Evolutionary conservation across 2,329 filamentous ascomycete genomes (phyloP).

Genomic region (Hypoxylon sp.): DNA sequence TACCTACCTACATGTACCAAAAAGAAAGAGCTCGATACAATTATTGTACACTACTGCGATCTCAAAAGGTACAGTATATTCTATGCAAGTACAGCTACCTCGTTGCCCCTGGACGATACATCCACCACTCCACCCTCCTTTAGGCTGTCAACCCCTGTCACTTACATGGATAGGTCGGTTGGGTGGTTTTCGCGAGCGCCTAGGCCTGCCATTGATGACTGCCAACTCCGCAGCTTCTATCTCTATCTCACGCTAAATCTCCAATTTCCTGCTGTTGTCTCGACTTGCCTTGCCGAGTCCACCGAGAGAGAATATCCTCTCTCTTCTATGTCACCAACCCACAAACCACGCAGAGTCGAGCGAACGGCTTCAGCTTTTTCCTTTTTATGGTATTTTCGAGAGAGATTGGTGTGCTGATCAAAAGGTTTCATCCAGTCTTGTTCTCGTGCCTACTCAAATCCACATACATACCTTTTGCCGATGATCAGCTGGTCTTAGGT

Average conservation of each 20-base stretch:
- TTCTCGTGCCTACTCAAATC: conserved; percentile 18
- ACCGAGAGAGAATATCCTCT: conserved; percentile 14
- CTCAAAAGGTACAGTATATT: conserved; percentile 33
- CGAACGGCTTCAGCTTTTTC: conserved; percentile 7
- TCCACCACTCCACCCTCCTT: conserved; percentile 36
- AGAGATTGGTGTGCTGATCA: conserved; percentile 31
- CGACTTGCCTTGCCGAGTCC: conserved; percentile 24
- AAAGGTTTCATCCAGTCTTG: conserved; percentile 30
- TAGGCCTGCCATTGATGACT: conserved; percentile 43
- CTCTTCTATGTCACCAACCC: conserved; percentile 17
- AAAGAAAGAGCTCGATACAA: conserved; percentile 16
- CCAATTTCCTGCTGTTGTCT: conserved; percentile 28
- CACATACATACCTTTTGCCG: conserved; percentile 25
- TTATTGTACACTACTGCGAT: conserved; percentile 5
- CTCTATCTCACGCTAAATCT: conserved; percentile 31
- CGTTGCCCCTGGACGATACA: conserved; percentile 34
- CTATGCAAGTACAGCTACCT: conserved; percentile 37
- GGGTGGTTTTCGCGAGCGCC: conserved; percentile 41
- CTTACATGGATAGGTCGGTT: conserved; percentile 33
- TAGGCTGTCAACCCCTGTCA: conserved; percentile 38
- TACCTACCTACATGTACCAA: neutral
- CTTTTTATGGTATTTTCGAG: conserved; percentile 16
- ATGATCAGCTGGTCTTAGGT: conserved; percentile 39
- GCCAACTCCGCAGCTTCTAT: conserved; percentile 40
- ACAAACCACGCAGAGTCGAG: conserved; percentile 19